These are phyloP conservation scores for Eucalyptus coolabah DNA, from an alignment of 345 rosid genomes.

Conservation along the genomic window DNA sequence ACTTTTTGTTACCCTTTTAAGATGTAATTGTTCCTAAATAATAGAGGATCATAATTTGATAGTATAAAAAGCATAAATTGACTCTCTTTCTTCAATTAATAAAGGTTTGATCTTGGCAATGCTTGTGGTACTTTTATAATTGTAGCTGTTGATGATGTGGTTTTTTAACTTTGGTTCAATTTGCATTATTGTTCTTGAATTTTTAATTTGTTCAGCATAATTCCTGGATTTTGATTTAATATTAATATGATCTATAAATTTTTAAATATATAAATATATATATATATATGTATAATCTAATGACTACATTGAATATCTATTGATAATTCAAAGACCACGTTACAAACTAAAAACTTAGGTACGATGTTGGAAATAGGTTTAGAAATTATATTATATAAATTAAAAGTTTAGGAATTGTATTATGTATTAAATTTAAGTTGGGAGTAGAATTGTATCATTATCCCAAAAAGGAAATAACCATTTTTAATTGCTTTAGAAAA, in stretches of 20 bases:
- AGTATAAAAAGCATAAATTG: background rate
- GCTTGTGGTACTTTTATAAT: background rate
- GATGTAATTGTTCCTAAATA: background rate
- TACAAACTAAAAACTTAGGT: background rate
- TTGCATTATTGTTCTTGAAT: too few species aligned
- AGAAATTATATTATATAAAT: background rate
- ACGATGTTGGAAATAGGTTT: accelerated
- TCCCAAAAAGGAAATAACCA: background rate
- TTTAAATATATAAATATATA: too few species aligned
- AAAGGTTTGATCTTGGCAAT: background rate
- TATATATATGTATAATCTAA: too few species aligned
- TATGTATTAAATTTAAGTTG: background rate
- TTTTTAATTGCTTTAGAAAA: background rate
- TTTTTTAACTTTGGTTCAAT: background rate
- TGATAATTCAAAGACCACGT: too few species aligned
- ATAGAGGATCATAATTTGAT: background rate
- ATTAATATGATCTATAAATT: too few species aligned
- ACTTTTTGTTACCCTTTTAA: background rate
- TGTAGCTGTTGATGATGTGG: background rate
- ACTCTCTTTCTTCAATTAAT: background rate
- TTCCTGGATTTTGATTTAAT: too few species aligned
- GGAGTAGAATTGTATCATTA: background rate
- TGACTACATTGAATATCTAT: too few species aligned
- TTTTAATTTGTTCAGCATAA: too few species aligned
- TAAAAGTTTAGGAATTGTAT: accelerated